Evolutionary conservation across 2,329 filamentous ascomycete genomes (phyloP), one percentile per base, ranked within the genome.

Genomic region (Diatrype stigma): DNA sequence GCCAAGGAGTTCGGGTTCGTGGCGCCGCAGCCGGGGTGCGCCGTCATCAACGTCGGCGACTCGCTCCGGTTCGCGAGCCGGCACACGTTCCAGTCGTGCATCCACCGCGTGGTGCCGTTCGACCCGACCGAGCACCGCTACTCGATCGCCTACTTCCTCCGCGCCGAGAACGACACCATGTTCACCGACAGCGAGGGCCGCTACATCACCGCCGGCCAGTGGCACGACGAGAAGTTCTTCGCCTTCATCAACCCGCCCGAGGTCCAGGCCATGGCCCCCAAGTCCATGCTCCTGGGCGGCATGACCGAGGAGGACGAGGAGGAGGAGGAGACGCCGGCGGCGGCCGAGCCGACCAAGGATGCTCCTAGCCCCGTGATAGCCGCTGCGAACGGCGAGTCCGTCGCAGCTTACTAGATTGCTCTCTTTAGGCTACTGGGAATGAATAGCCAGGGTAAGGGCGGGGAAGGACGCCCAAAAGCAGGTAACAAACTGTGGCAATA

Each of bases 1-100:
- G 64, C 69, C 8, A 67, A 70, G 30, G 70, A 74, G 60, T 80
- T 79, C 71, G 73, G 73, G 42, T 82, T 79, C 65, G 76, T 83
- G 10, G 73, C 68, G 51, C 79, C 80, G 47, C 73, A 72, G 59
- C 61, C 66, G 0, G 78, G 78, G 51, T 73, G 70, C 56, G 80
- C 79, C 30, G 73, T 84, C 60, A 70, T 83, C 57, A 77, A 84
- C 64, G 76, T 84, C 16, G 80, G 80, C 52, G 80, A 84, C 70
- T 79, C 77, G 23, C 71, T 84, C 55, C 74, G 79, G 42, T 82
- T 82, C 58, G 74, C 76, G 2, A 75, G 71, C 51, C 76, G 73
- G 42, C 73, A 76, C 65, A 77, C 71, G 51, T 73, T 82, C 67
- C 73, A 78, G 65, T 78, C 75, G 35, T 80, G 77, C 70, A 78